These are phyloP conservation scores for Xylaria telfairii DNA, from an alignment of 495 filamentous ascomycete species.

Conservation along the genomic window DNA sequence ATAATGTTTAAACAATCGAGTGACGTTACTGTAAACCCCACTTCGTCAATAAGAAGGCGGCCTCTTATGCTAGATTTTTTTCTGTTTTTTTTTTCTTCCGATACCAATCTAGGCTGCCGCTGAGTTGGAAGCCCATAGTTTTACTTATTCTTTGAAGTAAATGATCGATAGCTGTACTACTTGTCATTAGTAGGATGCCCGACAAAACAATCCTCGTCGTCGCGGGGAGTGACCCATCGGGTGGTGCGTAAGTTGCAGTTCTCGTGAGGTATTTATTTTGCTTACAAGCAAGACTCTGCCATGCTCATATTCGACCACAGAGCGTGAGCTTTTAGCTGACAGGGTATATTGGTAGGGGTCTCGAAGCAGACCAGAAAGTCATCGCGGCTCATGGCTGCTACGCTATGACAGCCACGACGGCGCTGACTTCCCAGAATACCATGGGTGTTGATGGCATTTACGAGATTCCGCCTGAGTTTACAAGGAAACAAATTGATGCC, in stretches of 20 bases:
- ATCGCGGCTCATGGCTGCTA: slow-evolving; percentile 91
- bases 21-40: slow-evolving; percentile 21
- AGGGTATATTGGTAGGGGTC: slow-evolving; percentile 62
- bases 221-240: slow-evolving; percentile 85
- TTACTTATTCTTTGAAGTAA: neutral
- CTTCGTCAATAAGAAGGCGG: slow-evolving; percentile 4
- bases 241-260: slow-evolving; percentile 73
- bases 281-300: neutral
- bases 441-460: slow-evolving; percentile 83
- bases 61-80: neutral
- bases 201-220: slow-evolving; percentile 73
- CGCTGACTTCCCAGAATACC: slow-evolving; percentile 94
- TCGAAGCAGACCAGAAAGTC: slow-evolving; percentile 96
- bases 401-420: slow-evolving; percentile 95
- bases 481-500: slow-evolving; percentile 83
- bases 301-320: neutral
- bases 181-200: slow-evolving; percentile 26
- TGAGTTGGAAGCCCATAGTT: neutral
- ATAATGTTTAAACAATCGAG: slow-evolving; percentile 2
- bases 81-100: neutral
- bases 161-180: neutral
- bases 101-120: neutral
- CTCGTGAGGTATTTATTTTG: slow-evolving; percentile 21
- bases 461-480: slow-evolving; percentile 75
- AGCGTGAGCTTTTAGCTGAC: neutral